Conservation (phyloP, 768 basidiomycete genomes). For the Mycena vitilis region DNA sequence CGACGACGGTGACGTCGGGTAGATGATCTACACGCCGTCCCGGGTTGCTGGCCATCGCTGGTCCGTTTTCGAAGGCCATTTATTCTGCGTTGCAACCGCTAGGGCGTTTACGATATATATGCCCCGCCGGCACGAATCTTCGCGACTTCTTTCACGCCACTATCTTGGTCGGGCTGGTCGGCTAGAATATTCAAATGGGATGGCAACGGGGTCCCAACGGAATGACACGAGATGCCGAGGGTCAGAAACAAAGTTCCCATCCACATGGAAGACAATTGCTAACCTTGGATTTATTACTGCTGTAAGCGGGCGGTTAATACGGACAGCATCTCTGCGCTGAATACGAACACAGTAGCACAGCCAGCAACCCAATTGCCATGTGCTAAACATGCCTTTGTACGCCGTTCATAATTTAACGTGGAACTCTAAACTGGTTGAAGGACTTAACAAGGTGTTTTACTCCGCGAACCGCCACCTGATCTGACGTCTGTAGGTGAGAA, state of each 20-base stretch:
- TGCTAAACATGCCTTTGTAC: slow-evolving; percentile 14
- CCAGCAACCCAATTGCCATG: slow-evolving; percentile 21
- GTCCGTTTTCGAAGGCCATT: neutral
- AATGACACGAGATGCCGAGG: neutral
- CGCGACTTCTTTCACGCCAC: slow-evolving; percentile 22
- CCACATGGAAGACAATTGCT: slow-evolving; percentile 14
- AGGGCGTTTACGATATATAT: neutral
- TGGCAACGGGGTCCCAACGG: slow-evolving; percentile 23
- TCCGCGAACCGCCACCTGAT: slow-evolving; percentile 16
- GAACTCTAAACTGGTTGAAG: neutral
- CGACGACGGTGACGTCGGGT: neutral
- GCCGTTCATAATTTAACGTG: slow-evolving; percentile 8
- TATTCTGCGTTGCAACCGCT: slow-evolving; percentile 15
- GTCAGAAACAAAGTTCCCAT: slow-evolving; percentile 17
- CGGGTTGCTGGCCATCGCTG: too few relatives aligned
- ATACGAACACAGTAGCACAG: neutral
- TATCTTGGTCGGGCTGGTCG: slow-evolving; percentile 25
- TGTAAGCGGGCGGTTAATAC: slow-evolving; percentile 11
- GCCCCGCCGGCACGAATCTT: neutral
- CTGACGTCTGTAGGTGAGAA: neutral
- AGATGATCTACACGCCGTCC: slow-evolving; percentile 10
- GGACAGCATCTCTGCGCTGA: neutral
- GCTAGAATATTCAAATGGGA: slow-evolving; percentile 7
- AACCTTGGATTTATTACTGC: slow-evolving; percentile 29
- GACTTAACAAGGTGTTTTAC: neutral